Conservation (phyloP, 2,329 filamentous ascomycete species). For the Exutisphaerella laricina region DNA sequence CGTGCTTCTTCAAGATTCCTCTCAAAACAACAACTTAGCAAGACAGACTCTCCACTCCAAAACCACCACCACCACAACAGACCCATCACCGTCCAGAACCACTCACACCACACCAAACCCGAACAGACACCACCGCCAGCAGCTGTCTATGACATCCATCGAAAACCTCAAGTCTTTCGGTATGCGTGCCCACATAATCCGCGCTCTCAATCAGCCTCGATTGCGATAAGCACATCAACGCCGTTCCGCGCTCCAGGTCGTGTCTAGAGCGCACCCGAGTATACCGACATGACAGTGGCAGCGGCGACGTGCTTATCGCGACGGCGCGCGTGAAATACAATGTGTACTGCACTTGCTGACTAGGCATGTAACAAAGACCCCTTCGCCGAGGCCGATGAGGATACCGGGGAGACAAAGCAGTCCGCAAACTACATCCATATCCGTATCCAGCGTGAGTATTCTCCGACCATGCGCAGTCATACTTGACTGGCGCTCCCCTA, state of each 20-base stretch:
- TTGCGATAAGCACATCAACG: conserved; percentile 17
- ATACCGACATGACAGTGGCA: neutral
- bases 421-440: conserved; percentile 99
- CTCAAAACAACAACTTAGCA: no score
- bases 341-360: conserved; percentile 17
- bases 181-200: conserved; percentile 11
- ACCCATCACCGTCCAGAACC: no score
- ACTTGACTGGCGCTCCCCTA: neutral
- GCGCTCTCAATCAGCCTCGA: conserved; percentile 13
- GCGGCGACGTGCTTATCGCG: neutral
- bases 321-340: neutral
- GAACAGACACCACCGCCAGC: conserved; percentile 10
- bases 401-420: conserved; percentile 91
- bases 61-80: no score
- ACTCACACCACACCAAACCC: no score
- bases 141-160: conserved; percentile 23
- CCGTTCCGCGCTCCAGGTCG: neutral
- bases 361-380: conserved; percentile 60
- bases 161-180: conserved; percentile 26
- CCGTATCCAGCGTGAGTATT: conserved; percentile 96
- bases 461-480: neutral
- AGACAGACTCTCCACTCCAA: no score
- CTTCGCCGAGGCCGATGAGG: conserved; percentile 99
- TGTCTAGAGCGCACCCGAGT: no score
- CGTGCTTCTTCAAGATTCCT: no score